Conservation (phyloP, 768 basidiomycete genomes). For the Pholiota microspora region DNA sequence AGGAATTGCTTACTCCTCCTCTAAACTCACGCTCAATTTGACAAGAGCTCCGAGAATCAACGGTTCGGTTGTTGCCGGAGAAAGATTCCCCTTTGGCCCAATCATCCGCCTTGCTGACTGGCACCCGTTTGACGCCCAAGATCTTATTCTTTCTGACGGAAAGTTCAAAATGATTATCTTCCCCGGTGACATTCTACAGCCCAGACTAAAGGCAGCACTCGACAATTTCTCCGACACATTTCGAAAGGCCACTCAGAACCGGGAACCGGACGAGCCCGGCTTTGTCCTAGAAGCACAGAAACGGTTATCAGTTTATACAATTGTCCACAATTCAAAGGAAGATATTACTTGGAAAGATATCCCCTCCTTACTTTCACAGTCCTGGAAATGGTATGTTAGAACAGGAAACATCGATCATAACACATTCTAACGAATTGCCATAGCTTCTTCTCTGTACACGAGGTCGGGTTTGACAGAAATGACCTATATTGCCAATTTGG, state of each 20-base stretch:
- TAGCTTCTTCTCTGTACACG: background rate
- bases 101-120: constrained; percentile 8
- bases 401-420: no score
- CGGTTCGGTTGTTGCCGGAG: constrained; percentile 1
- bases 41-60: background rate
- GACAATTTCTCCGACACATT: no score
- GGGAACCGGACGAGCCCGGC: no score
- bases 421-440: no score
- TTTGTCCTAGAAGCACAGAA: no score
- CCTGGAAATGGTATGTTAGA: constrained; percentile 7
- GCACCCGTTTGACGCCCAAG: constrained; percentile 3
- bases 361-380: background rate
- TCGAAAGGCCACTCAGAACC: no score
- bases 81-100: constrained; percentile 1
- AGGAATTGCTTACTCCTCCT: no score
- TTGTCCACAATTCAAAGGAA: constrained; percentile 2
- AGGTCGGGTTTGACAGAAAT: background rate
- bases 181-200: background rate
- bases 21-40: no score
- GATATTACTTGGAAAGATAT: constrained; percentile 8
- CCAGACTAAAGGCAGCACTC: no score
- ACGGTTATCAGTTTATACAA: background rate
- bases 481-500: constrained; percentile 6
- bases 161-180: constrained; percentile 7
- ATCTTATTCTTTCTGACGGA: constrained; percentile 4